Evolutionary conservation across 1,284 basidiomycete species (phyloP).

Genomic region (Afroboletus lepidellus): DNA sequence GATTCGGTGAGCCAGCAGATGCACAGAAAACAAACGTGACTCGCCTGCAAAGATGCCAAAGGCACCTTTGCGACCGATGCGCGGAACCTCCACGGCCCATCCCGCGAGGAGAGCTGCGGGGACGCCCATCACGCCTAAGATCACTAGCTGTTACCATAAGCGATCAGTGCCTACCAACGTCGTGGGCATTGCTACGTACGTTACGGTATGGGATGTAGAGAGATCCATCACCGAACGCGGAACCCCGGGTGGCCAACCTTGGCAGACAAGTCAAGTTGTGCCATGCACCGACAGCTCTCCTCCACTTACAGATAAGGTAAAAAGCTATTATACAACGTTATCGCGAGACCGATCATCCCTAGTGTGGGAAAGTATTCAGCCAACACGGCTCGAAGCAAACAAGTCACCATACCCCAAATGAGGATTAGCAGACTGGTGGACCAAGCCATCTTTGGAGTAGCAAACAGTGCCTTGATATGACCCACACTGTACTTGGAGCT

Average conservation of each 20-base stretch:
- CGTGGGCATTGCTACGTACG: slow-evolving; percentile 29
- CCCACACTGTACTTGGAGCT: slow-evolving; percentile 37
- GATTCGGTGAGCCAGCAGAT: slow-evolving; percentile 29
- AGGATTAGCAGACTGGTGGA: slow-evolving; percentile 54
- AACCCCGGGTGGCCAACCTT: slow-evolving; percentile 48
- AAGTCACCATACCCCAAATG: slow-evolving; percentile 47
- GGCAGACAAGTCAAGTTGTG: slow-evolving; percentile 3
- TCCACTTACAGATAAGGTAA: slow-evolving; percentile 48
- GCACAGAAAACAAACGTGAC: slow-evolving; percentile 3
- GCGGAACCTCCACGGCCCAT: slow-evolving; percentile 59
- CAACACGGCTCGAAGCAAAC: background rate
- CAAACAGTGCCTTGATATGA: slow-evolving; percentile 56
- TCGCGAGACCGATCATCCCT: slow-evolving; percentile 62
- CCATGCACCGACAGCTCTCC: background rate
- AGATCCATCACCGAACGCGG: slow-evolving; percentile 47
- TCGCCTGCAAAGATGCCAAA: slow-evolving; percentile 54
- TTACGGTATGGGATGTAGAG: slow-evolving; percentile 54
- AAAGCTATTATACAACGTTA: slow-evolving; percentile 61
- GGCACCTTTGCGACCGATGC: slow-evolving; percentile 62
- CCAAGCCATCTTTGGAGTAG: slow-evolving; percentile 54
- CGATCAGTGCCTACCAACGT: background rate
- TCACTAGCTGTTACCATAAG: slow-evolving; percentile 44
- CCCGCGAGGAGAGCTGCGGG: slow-evolving; percentile 67
- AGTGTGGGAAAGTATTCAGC: background rate
- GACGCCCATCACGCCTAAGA: slow-evolving; percentile 65